Base-by-base conservation (phyloP, 2,329 filamentous ascomycete species). In the Aspergillus melleus region DNA sequence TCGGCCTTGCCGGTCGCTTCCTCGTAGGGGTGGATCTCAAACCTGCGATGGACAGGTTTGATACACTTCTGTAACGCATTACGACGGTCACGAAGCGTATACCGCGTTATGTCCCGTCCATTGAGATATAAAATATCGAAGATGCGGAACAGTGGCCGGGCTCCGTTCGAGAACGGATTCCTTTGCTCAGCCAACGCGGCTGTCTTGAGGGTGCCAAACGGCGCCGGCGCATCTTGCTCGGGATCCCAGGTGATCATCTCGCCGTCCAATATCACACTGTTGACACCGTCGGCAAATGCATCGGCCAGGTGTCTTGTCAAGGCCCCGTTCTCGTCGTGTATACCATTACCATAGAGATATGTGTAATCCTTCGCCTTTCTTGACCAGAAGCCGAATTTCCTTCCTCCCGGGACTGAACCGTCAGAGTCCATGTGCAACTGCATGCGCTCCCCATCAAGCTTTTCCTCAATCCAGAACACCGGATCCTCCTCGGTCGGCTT, bases 231-330 rank as follows among this genome's bases (percentile, higher is more conserved):
- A 77, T 96, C 90, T 53, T 90, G 82, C 49, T 89, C 86, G 61
- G 92, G 90, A 71, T 98, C 92, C 95, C 95, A 99, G 0, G 93
- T 96, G 59, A 99, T 92, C 95, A 99, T 99, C 74, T 99, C 95
- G 10, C 95, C 95, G 69, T 99, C 95, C 0, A 99, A 82, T 53
- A 99, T 96, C 64, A 96, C 83, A 70, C 91, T 97, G 16, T 88
- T 83, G 0, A 98, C 92, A 1, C 88, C 88, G 0, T 86, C 79
- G 2, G 87, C 81, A 72, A 99, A 98, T 0, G 91, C 92, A 46
- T 86, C 82, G 55, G 86, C 86, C 20, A 98, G 80, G 72, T 96
- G 89, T 36, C 91, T 84, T 0, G 94, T 96, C 55, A 98, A 75
- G 6, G 92, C 88, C 8, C 90, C 89, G 46, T 88, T 87, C 6